A percentile compares a stretch with the other conserved stretches of the same genome.
Conservation (phyloP, 1,139 yeast species). For the Debaryomycetaceae sp. region DNA sequence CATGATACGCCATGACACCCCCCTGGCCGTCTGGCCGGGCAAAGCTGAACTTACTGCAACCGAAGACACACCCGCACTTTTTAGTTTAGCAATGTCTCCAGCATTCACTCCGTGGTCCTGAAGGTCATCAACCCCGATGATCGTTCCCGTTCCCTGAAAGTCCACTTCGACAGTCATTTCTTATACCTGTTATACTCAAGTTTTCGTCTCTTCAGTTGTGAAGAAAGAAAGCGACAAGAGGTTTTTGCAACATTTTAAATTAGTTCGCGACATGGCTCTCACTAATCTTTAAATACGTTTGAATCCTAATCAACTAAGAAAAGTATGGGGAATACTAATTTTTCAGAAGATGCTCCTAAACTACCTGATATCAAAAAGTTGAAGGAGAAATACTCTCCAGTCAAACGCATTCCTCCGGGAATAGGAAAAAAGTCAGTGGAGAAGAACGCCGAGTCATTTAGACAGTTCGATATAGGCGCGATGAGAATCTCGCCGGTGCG, state of each 20-base stretch:
- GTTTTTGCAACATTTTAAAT: slow-evolving; percentile 2
- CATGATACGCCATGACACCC: too few species aligned
- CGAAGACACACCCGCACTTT: slow-evolving; percentile 51
- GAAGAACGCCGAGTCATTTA: slow-evolving; percentile 4
- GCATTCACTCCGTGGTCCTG: slow-evolving; percentile 58
- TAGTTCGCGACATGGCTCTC: not conserved
- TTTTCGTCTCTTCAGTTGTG: not conserved
- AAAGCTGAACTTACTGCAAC: slow-evolving; percentile 37
- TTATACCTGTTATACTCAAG: not conserved
- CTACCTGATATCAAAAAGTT: slow-evolving; percentile 3
- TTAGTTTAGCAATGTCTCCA: slow-evolving; percentile 52
- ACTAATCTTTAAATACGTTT: not conserved
- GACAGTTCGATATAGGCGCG: slow-evolving; percentile 10
- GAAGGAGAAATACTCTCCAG: slow-evolving; percentile 16
- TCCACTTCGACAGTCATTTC: slow-evolving; percentile 8
- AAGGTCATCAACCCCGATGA: slow-evolving; percentile 49
- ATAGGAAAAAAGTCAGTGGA: slow-evolving; percentile 4
- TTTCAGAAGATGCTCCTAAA: not conserved
- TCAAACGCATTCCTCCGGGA: slow-evolving; percentile 8
- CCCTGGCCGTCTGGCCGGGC: too few species aligned
- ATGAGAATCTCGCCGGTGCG: not conserved
- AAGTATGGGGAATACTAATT: not conserved
- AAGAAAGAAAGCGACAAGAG: not conserved
- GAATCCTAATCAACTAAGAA: not conserved
- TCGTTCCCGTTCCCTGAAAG: slow-evolving; percentile 10